These are phyloP conservation scores for Ottelia alismoides DNA, from an alignment of 106 monocot genomes.

Conservation along the genomic window DNA sequence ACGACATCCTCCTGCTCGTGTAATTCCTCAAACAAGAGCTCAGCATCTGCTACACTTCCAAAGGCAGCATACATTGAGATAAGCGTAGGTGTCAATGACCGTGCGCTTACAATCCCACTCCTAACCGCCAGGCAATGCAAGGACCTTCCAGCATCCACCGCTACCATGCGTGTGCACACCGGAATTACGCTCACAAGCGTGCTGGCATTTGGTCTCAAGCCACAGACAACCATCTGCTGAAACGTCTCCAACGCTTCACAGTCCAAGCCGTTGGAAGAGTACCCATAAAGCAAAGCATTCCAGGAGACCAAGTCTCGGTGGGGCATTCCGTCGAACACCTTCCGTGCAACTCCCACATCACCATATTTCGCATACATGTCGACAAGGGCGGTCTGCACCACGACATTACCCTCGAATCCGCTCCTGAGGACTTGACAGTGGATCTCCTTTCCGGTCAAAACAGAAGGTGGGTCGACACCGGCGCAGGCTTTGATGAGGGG, in stretches of 20 bases:
- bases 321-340: slow-evolving; percentile 48
- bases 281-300: slow-evolving; percentile 54
- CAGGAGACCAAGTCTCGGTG: slow-evolving; percentile 47
- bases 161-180: slow-evolving; percentile 3
- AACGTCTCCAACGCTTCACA: slow-evolving; percentile 24
- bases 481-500: slow-evolving; percentile 54
- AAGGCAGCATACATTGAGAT: slow-evolving; percentile 51
- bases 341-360: slow-evolving; percentile 10
- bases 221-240: slow-evolving; percentile 15
- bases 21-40: slow-evolving; percentile 21
- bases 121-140: slow-evolving; percentile 46
- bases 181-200: slow-evolving; percentile 32
- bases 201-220: slow-evolving; percentile 30
- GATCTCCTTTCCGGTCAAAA: slow-evolving; percentile 24
- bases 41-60: slow-evolving; percentile 21
- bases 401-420: slow-evolving; percentile 28
- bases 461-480: slow-evolving; percentile 1
- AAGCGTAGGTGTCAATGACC: slow-evolving; percentile 30
- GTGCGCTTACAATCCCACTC: slow-evolving; percentile 17
- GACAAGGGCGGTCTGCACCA: slow-evolving; percentile 42
- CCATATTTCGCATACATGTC: slow-evolving; percentile 54
- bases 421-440: slow-evolving; percentile 33
- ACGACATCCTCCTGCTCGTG: slow-evolving; percentile 17
- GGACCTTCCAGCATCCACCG: slow-evolving; percentile 3
- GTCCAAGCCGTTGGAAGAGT: slow-evolving; percentile 24